Conservation (phyloP, 2,329 filamentous ascomycete genomes). For the Coleophoma crateriformis region DNA sequence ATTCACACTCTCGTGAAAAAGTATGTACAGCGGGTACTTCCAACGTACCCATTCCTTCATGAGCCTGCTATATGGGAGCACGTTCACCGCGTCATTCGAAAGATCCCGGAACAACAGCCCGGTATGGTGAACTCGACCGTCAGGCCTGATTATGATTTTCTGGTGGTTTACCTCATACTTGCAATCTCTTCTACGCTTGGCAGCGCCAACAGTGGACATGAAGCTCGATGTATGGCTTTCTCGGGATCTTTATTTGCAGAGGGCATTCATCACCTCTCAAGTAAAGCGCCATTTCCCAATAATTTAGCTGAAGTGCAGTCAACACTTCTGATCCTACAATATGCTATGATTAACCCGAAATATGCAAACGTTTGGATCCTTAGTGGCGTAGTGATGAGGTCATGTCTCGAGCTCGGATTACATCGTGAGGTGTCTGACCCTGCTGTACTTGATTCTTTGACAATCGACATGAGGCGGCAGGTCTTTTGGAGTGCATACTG, state of each 20-base stretch:
- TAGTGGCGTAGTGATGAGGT: background rate
- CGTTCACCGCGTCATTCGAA: too few species aligned
- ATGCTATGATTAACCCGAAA: background rate
- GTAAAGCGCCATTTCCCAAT: conserved; percentile 20
- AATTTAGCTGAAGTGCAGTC: background rate
- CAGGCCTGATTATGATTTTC: too few species aligned
- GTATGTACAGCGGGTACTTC: too few species aligned
- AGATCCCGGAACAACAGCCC: too few species aligned
- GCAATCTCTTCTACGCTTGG: conserved; percentile 26
- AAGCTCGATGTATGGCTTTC: conserved; percentile 25
- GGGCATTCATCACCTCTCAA: conserved; percentile 25
- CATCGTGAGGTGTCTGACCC: background rate
- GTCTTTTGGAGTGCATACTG: background rate
- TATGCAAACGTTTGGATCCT: background rate
- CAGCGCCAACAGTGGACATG: conserved; percentile 25
- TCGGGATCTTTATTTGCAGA: conserved; percentile 26
- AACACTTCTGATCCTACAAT: background rate
- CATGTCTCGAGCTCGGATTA: background rate
- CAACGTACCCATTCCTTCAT: too few species aligned
- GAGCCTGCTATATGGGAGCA: too few species aligned
- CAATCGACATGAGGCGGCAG: background rate
- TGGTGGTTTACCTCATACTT: conserved; percentile 25
- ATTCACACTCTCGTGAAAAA: too few species aligned
- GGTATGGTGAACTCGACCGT: too few species aligned
- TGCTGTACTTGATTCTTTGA: background rate